Evolutionary conservation across 2,329 filamentous ascomycete genomes (phyloP), one percentile per base, ranked within the genome.

Genomic region (Bimuria novae-zelandiae): DNA sequence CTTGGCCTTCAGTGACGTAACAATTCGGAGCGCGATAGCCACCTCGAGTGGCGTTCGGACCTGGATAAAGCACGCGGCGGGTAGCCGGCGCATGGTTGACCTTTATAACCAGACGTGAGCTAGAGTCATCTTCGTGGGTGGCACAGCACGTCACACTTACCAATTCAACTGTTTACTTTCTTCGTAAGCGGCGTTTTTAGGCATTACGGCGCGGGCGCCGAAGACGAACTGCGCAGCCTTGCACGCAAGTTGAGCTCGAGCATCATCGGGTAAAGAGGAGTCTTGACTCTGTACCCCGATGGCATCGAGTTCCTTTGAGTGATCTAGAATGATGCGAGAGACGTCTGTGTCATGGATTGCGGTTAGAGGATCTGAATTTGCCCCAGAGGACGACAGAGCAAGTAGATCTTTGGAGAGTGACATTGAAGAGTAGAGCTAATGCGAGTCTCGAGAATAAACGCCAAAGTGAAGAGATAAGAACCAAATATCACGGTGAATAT

Each of bases 61-160:
- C 17, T 35, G 32, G 14, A 56, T 30, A 29, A 59, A 51, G 29
- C 56, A 59, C 12, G 49, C 36, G 8, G 56, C 48, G 3, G 46
- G 40, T 2, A 56, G 37, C 49, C 53, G 51, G 40, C 52, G 54
- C 2, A 35, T 49, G 14, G 45, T 14, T 3, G 54, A 56, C 54
- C 54, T 56, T n/a, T n/a, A 22, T 16, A 4, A 27, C 6, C 25
- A 5, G 10, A 27, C 10, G 25, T 27, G 5, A 27, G 25, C 25
- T 10, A 44, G 12, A 33, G n/a, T 8, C 30, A 16, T 44, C 5
- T 30, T 16, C 27, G n/a, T 14, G 39, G 21, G 39, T 16, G 14
- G 25, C 3, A 40, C 19, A 22, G 39, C 7, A 21, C 10, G 14
- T n/a, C 3, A 40, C 19, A 22, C 44, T 21, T 14, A 36, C 44